Evolutionary conservation across 2,329 filamentous ascomycete genomes (phyloP).

Genomic region (Cadophora luteo-olivacea): DNA sequence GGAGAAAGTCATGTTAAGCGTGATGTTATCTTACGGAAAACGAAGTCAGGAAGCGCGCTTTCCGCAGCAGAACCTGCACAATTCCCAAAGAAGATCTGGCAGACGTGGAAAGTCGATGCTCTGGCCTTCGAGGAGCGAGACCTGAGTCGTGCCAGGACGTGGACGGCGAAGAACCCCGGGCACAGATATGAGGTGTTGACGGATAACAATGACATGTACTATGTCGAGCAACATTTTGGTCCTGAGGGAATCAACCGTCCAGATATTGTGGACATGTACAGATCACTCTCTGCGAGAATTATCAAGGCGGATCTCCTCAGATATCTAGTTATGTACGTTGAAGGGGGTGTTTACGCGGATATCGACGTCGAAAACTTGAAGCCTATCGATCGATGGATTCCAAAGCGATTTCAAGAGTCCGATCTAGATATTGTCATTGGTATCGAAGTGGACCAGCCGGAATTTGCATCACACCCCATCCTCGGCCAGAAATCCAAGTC

Average conservation of each 20-base stretch:
- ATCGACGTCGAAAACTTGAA: constrained; percentile 64
- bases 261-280: constrained; percentile 69
- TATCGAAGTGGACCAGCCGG: constrained; percentile 74
- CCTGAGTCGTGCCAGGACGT: constrained; percentile 64
- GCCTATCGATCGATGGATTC: constrained; percentile 63
- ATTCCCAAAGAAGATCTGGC: constrained; percentile 76
- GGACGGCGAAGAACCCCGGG: constrained; percentile 69
- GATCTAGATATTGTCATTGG: constrained; percentile 76
- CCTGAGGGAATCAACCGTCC: constrained; percentile 68
- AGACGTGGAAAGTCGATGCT: constrained; percentile 76
- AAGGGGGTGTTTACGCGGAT: constrained; percentile 60
- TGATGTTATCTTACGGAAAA: constrained; percentile 19
- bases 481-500: constrained; percentile 72
- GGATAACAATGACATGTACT: constrained; percentile 70
- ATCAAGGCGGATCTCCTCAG: constrained; percentile 71
- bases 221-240: constrained; percentile 73
- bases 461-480: constrained; percentile 67
- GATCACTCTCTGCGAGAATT: constrained; percentile 65
- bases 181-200: constrained; percentile 60
- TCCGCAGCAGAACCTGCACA: constrained; percentile 22
- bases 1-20: constrained; percentile 21
- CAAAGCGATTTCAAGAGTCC: constrained; percentile 64
- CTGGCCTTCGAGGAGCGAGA: constrained; percentile 71
- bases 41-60: not conserved
- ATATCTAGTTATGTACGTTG: constrained; percentile 70